Base-by-base conservation (phyloP, 2,329 filamentous ascomycete species). In the Sordariomycetes sp. region DNA sequence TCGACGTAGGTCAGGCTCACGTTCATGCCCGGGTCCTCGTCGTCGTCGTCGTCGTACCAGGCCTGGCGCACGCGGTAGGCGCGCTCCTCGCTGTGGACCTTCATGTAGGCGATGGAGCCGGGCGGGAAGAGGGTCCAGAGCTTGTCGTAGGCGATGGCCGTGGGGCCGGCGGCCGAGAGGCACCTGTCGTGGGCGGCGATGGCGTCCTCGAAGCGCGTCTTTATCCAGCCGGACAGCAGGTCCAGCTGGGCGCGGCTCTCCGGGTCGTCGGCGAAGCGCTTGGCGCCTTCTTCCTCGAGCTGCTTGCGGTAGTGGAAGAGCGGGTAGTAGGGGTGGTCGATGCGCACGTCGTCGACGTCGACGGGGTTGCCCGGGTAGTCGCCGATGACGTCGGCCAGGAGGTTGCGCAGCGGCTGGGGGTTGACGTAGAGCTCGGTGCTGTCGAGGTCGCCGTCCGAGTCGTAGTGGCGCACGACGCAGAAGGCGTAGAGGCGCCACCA, bases 141-240 rank as follows among this genome's bases (percentile, higher is more conserved):
- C 63, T 93, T 87, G 16, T 96, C 78, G 62, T 78, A 81, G 71
- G 92, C 95, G 72, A 82, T 93, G 20, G 86, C 80, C 4, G 88
- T 89, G 62, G 84, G 85, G 66, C 88, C 79, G 64, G 91, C 79
- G 64, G 91, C 83, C 46, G 79, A 83, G 48, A 72, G 75, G 54
- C 88, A 84, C 63, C 89, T 89, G 64, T 85, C 85, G 0, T 87
- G 86, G 61, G 85, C 80, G 60, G 93, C 88, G 1, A 93, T 84
- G 68, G 89, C 91, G 78, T 95, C 93, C 12, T 88, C 87, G 18
- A 89, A 83, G 2, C 89, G 88, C 64, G 94, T 85, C 46, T 93
- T 88, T 16, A 78, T 74, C 37, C 83, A 85, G 3, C 88, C 88
- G 61, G 96, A 95, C 0, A 94, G 73, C 0, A 81, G 79, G 64